Base-by-base conservation (phyloP, 495 filamentous ascomycete species). In the Aspergillus coremiiformis region DNA sequence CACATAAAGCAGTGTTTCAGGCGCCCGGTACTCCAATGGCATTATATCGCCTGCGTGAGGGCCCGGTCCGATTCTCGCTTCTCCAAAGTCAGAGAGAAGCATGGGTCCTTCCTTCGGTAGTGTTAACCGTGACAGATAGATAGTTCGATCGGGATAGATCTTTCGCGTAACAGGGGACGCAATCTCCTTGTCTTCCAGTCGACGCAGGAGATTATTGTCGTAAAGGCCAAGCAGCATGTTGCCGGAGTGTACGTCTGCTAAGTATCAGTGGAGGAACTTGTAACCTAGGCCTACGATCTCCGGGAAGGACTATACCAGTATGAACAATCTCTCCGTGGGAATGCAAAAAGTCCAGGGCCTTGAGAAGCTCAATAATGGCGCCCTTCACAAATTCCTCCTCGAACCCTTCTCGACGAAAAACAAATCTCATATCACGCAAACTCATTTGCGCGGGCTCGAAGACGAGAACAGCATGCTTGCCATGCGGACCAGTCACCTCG, bases 271-370 rank as follows among this genome's bases (percentile, higher is more conserved):
- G 64, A 39, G 62, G 55, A 49, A 39, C 29, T 24, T 20, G 45
- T 55, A 37, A 44, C n/a, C 26, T 24, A 39, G 15, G 37, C 37
- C 35, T 12, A 46, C 17, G 39, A 39, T 23, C 37, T 49, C 30
- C 20, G 19, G 43, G 14, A 43, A 39, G 11, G 15, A 45, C 14
- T 9, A 54, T 62, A 76, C 73, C 78, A 26, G 73, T 74, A 50
- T 81, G 76, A 11, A 76, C 65, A 30, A 71, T 39, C 10, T 68
- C 37, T 44, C 64, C 68, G 0, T 60, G 61, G 10, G 54, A 39
- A 57, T 78, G 75, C 3, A 79, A 47, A 50, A 67, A 77, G 32
- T 79, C 69, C 26, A 79, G 52, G 0, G 64, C 70, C 14, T 58
- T 42, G 11, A 62, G 53, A 44, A 60, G 51, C 44, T 59, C 58